phyloP scores from a whole-genome alignment of 805 yeast genomes.

The Candida quercuum region DNA sequence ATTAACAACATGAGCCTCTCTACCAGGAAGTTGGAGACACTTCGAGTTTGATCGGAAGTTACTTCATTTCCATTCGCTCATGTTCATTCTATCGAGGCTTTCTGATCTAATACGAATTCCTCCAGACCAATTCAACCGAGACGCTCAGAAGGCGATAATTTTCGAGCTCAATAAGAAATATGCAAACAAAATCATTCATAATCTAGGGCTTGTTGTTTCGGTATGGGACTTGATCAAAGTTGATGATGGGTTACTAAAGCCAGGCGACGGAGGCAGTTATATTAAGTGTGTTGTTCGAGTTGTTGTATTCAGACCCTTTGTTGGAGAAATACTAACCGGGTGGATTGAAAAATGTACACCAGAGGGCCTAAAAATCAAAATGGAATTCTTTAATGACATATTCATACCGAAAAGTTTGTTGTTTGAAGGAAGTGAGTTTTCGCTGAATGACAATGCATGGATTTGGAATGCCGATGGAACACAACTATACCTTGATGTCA shows the following conservation, averaged over 20 bases:
- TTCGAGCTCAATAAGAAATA: constrained; percentile 82
- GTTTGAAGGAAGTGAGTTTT: constrained; percentile 70
- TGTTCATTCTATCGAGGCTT: constrained; percentile 82
- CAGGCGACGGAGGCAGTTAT: constrained; percentile 91
- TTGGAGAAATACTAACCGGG: constrained; percentile 89
- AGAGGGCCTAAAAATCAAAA: constrained; percentile 77
- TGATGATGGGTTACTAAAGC: constrained; percentile 84
- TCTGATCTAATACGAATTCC: constrained; percentile 85
- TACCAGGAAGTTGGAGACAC: too few species aligned
- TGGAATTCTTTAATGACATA: constrained; percentile 89
- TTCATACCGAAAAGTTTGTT: constrained; percentile 79
- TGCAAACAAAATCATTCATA: constrained; percentile 78
- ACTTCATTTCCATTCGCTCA: constrained; percentile 27
- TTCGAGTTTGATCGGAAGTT: constrained; percentile 5
- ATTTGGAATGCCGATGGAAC: constrained; percentile 79
- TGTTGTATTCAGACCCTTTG: constrained; percentile 86
- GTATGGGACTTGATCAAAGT: constrained; percentile 79
- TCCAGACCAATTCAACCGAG: constrained; percentile 74
- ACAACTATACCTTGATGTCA: constrained; percentile 77
- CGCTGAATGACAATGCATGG: constrained; percentile 86
- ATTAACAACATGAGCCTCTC: too few species aligned
- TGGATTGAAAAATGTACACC: constrained; percentile 86
- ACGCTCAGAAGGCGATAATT: constrained; percentile 65
- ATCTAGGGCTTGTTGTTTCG: constrained; percentile 78
- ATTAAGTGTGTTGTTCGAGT: constrained; percentile 71